phyloP scores from a whole-genome alignment of 805 yeast genomes.

The Candida ficus region DNA sequence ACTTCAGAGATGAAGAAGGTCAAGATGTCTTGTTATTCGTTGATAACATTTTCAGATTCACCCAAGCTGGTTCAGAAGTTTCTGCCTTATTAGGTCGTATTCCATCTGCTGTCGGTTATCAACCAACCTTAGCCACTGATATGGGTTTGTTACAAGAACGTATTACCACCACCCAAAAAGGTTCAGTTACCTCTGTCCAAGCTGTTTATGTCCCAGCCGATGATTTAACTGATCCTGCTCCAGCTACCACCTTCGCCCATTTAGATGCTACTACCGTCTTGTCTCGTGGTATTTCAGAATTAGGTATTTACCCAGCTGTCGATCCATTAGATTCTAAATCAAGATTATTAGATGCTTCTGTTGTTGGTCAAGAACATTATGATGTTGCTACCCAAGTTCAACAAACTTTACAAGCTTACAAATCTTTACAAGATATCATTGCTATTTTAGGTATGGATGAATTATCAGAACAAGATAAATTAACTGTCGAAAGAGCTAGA shows the following conservation, averaged over 20 bases:
- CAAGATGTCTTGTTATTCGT: conserved; percentile 99
- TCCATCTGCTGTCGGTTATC: conserved; percentile 99
- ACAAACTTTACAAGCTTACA: conserved; percentile 99
- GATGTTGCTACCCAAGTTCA: conserved; percentile 91
- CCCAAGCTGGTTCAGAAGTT: conserved; percentile 99
- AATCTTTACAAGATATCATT: conserved; percentile 99
- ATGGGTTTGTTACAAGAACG: conserved; percentile 99
- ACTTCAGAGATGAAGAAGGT: conserved; percentile 99
- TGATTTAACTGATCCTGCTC: conserved; percentile 99
- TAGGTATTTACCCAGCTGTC: conserved; percentile 99
- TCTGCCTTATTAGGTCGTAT: conserved; percentile 99
- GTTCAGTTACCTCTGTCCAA: conserved; percentile 99
- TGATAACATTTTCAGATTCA: conserved; percentile 99
- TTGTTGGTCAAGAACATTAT: conserved; percentile 99
- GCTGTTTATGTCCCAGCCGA: conserved; percentile 99
- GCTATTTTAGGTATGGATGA: conserved; percentile 99
- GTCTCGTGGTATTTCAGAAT: conserved; percentile 99
- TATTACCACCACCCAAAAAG: conserved; percentile 99
- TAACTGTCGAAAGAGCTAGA: conserved; percentile 99
- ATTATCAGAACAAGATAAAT: conserved; percentile 96
- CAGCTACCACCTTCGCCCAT: conserved; percentile 99
- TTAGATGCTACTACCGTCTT: conserved; percentile 99
- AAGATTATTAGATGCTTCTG: conserved; percentile 93
- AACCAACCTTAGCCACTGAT: conserved; percentile 99
- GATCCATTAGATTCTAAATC: conserved; percentile 99